phyloP scores from a whole-genome alignment of 169 alveolate species.

The Eimeria praecox region DNA sequence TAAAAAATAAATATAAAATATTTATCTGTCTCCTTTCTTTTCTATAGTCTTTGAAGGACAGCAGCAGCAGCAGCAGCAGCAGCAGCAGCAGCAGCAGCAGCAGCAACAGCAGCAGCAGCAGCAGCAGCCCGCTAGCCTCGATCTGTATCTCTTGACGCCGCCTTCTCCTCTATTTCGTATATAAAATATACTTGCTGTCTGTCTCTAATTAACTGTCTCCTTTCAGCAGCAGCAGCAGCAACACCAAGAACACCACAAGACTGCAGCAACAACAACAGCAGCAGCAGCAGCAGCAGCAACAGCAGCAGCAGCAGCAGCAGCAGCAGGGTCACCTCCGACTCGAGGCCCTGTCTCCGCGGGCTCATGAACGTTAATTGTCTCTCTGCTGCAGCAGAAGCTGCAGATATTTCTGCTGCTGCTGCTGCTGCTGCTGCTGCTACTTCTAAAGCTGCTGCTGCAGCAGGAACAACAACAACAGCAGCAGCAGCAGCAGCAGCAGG shows the following conservation, averaged over 20 bases:
- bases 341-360: background rate
- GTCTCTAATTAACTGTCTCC: background rate
- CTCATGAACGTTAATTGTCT: background rate
- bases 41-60: background rate
- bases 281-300: constrained; percentile 3
- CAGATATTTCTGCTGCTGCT: constrained; percentile 2
- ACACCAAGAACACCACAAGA: background rate
- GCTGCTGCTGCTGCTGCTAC: constrained; percentile 23
- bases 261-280: constrained; percentile 3
- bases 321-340: background rate
- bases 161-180: background rate
- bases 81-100: background rate
- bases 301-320: constrained; percentile 8
- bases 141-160: background rate
- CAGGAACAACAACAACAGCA: background rate
- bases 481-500: constrained; percentile 53
- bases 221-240: background rate
- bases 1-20: background rate
- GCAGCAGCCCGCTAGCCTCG: background rate
- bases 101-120: background rate
- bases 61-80: background rate
- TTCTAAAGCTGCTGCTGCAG: background rate
- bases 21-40: background rate
- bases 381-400: constrained; percentile 1
- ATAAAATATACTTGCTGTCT: background rate